Evolutionary conservation across 1,284 basidiomycete species (phyloP).

Genomic region (Cronartium quercuum): DNA sequence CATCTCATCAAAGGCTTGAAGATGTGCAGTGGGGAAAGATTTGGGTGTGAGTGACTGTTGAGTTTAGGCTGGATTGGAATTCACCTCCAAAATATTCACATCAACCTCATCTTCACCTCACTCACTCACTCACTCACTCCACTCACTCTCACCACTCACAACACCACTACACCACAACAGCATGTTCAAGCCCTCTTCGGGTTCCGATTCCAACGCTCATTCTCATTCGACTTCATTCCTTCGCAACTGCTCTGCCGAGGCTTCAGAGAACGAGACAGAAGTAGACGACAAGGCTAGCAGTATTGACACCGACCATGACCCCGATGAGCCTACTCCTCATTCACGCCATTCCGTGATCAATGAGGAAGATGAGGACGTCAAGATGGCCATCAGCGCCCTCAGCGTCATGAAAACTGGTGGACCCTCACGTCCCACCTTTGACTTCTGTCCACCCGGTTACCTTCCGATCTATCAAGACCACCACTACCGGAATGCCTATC

Average conservation of each 20-base stretch:
- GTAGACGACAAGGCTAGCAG: not conserved
- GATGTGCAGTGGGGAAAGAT: too few species aligned
- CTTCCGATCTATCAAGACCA: not conserved
- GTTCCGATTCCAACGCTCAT: too few species aligned
- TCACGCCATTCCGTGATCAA: not conserved
- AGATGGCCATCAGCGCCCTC: not conserved
- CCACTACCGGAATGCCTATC: not conserved
- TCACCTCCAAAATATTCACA: too few species aligned
- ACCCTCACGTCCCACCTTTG: not conserved
- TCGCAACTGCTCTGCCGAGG: not conserved
- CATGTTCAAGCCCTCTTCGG: too few species aligned
- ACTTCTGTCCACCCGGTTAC: not conserved
- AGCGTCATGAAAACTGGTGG: conserved; percentile 4
- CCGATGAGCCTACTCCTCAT: not conserved
- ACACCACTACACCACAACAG: too few species aligned
- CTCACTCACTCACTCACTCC: too few species aligned
- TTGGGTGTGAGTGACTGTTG: too few species aligned
- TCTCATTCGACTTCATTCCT: not conserved
- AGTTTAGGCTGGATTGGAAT: too few species aligned
- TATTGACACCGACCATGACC: not conserved
- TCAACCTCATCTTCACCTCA: too few species aligned
- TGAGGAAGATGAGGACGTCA: not conserved
- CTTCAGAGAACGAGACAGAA: not conserved
- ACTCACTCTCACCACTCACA: too few species aligned
- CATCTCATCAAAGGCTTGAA: too few species aligned